Evolutionary conservation across 805 yeast genomes (phyloP), one percentile per base, ranked within the genome.

Genomic region (Candida corydali): DNA sequence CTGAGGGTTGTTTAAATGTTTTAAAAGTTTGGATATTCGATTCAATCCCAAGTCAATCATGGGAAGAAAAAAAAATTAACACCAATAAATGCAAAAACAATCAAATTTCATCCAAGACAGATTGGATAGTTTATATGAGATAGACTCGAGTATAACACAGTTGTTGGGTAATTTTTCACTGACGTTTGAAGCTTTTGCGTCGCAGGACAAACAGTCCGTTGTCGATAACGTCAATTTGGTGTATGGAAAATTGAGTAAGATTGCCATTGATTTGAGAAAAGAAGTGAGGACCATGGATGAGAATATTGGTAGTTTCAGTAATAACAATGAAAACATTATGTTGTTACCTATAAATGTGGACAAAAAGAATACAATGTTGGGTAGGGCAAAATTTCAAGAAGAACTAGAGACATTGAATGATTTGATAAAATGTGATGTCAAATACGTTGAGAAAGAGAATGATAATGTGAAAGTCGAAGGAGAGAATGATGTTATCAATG

Each of bases 1-100:
- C 26, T 86, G 93, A 0, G 96, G 97, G 47, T 78, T 75, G 0
- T 86, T 87, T 15, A 88, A 61, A 25, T 51, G 51, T 17, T 45
- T 44, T 7, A 68, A 56, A 17, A 68, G 55, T 30, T 46, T 51
- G 3, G 50, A 35, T 7, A 68, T 54, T 33, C 73, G 47, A 3
- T 59, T 41, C 14, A 68, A 51, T 7, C 69, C 69, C 29, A 68
- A 47, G 39, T 65, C 69, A 29, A 68, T 68, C 29, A 16, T 19
- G 20, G 19, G 14, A 16, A 20, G 27, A 32, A 38, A 20, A 30
- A 20, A 32, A 28, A 37, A 32, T 12, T 17, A 12, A 31, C 5
- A 31, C 7, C 20, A 8, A 31, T 14, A 31, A 11, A 32, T 9
- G 5, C 15, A 23, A 37, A 12, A 28, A 10, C 45, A 43, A 16